Conservation (phyloP, 306 rosid species). For the Fragaria vesca region DNA sequence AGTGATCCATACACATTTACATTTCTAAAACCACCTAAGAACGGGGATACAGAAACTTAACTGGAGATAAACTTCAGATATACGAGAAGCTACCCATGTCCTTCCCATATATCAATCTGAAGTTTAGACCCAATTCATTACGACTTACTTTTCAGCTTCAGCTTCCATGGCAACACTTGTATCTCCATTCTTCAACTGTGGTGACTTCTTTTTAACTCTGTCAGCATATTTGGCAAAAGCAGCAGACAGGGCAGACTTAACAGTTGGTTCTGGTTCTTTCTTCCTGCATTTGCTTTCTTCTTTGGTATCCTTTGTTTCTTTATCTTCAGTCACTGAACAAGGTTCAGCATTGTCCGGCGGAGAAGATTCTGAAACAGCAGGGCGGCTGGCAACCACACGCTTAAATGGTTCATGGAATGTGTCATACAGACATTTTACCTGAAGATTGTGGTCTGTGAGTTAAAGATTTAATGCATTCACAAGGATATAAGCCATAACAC, state of each 20-base stretch:
- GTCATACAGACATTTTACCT: slow-evolving; percentile 89
- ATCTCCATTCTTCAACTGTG: slow-evolving; percentile 44
- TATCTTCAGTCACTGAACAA: slow-evolving; percentile 37
- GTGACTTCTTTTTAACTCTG: slow-evolving; percentile 46
- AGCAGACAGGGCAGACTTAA: slow-evolving; percentile 77
- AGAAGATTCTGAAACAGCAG: slow-evolving; percentile 44
- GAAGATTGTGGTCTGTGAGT: slow-evolving; percentile 15
- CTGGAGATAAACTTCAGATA: background rate
- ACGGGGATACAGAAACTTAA: background rate
- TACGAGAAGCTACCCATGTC: background rate
- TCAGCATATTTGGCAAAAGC: slow-evolving; percentile 77
- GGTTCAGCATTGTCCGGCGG: slow-evolving; percentile 43
- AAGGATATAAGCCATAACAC: background rate
- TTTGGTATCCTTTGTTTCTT: slow-evolving; percentile 34
- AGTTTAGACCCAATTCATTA: background rate
- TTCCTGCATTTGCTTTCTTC: slow-evolving; percentile 41
- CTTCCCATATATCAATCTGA: background rate
- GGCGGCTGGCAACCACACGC: slow-evolving; percentile 58
- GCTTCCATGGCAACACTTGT: slow-evolving; percentile 27
- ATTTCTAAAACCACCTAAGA: background rate
- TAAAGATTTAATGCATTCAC: background rate
- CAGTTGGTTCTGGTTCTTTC: slow-evolving; percentile 58
- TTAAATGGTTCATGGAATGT: slow-evolving; percentile 95
- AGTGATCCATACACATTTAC: background rate
- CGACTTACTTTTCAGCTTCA: slow-evolving; percentile 18